phyloP scores from a whole-genome alignment of 2,329 filamentous ascomycete genomes.

The Verticillium klebahnii region DNA sequence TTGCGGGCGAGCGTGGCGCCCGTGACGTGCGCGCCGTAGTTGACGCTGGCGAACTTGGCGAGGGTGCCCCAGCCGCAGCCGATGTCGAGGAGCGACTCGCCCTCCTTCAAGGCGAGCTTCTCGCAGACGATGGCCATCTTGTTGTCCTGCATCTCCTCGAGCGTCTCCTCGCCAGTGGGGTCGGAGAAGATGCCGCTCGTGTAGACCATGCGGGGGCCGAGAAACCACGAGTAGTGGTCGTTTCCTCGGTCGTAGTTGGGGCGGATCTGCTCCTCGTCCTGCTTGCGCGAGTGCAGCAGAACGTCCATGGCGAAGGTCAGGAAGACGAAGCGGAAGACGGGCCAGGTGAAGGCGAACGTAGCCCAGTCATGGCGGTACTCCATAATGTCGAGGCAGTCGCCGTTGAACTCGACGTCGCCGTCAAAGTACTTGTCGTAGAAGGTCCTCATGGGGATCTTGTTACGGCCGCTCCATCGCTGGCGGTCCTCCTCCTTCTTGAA shows the following conservation, averaged over 20 bases:
- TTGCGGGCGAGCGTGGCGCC: conserved; percentile 94
- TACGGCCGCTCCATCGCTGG: conserved; percentile 68
- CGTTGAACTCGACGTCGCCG: conserved; percentile 91
- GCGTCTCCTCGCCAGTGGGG: conserved; percentile 77
- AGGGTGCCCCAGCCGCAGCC: conserved; percentile 98
- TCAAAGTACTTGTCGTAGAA: conserved; percentile 99
- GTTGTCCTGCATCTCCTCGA: conserved; percentile 97
- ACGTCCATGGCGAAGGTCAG: conserved; percentile 84
- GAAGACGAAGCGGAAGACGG: conserved; percentile 84
- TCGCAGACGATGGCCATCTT: conserved; percentile 93
- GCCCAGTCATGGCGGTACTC: conserved; percentile 98
- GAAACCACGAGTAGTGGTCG: conserved; percentile 98
- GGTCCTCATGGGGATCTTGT: conserved; percentile 84
- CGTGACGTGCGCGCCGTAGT: conserved; percentile 81
- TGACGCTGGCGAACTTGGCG: conserved; percentile 84
- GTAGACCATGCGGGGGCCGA: conserved; percentile 98
- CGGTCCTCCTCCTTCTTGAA: conserved; percentile 65
- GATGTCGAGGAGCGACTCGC: conserved; percentile 85
- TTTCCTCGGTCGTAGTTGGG: conserved; percentile 97
- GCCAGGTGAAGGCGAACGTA: conserved; percentile 83
- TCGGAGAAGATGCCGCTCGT: conserved; percentile 93
- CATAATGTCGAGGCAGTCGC: conserved; percentile 80
- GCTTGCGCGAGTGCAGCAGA: conserved; percentile 86
- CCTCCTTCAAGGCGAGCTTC: conserved; percentile 81
- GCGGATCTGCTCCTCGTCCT: conserved; percentile 97